These are phyloP conservation scores for Coniosporium tulheliwenetii DNA, from an alignment of 2,329 filamentous ascomycete species.

Conservation along the genomic window DNA sequence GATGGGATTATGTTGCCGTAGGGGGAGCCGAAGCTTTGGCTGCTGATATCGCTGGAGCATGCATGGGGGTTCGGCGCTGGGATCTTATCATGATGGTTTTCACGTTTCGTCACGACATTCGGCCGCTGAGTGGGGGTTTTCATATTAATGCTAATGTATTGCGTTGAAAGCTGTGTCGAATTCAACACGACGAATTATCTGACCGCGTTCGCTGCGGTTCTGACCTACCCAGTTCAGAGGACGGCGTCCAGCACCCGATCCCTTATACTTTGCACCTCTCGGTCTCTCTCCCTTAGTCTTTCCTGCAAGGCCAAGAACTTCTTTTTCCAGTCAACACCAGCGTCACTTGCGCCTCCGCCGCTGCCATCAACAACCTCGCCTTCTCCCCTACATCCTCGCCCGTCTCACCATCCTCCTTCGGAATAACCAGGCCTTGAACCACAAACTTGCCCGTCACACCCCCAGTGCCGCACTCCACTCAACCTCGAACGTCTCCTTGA, in stretches of 20 bases:
- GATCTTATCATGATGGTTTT: no score
- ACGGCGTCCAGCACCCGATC: conserved; percentile 23
- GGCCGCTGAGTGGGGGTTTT: no score
- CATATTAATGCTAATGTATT: no score
- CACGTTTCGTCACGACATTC: no score
- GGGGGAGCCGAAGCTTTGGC: no score
- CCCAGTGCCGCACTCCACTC: conserved; percentile 24
- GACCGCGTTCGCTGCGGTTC: no score
- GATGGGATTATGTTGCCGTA: no score
- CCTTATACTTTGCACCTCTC: conserved; percentile 17
- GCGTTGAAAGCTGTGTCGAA: no score
- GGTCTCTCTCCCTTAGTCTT: conserved; percentile 17
- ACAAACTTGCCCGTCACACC: conserved; percentile 25
- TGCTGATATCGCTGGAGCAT: no score
- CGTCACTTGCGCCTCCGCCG: neutral
- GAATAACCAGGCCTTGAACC: conserved; percentile 20
- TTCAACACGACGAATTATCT: no score
- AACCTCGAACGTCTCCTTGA: conserved; percentile 27
- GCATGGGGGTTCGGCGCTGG: no score
- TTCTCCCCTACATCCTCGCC: neutral
- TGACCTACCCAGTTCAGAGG: conserved; percentile 9
- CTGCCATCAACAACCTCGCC: conserved; percentile 1
- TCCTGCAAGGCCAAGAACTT: conserved; percentile 18
- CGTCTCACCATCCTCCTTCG: conserved; percentile 1
- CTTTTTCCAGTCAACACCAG: conserved; percentile 14